A percentile compares a stretch with the other conserved stretches of the same genome.
Conservation (phyloP, 75 land plant genomes). For the Picea glauca region DNA sequence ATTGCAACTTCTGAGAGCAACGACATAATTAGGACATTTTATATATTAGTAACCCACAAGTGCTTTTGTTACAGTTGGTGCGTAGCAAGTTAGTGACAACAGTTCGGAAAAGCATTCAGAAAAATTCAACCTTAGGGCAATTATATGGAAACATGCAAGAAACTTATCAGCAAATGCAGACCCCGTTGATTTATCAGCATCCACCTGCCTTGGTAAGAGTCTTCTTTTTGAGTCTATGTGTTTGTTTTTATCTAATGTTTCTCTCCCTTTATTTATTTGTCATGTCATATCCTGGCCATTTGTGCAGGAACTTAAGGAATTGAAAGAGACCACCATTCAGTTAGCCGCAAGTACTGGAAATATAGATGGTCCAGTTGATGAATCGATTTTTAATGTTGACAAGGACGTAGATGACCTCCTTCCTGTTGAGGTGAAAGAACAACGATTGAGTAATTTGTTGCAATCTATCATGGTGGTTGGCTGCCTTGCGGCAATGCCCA, state of each 20-base stretch:
- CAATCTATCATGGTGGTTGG: conserved; percentile 77
- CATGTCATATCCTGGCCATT: not conserved
- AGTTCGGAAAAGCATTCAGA: conserved; percentile 53
- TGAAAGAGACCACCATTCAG: conserved; percentile 64
- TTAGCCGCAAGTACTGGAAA: conserved; percentile 52
- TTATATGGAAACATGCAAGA: conserved; percentile 85
- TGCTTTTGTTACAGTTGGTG: conserved; percentile 45
- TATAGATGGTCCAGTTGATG: conserved; percentile 62
- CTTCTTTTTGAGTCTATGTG: not conserved
- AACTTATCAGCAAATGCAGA: conserved; percentile 79
- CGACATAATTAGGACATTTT: not conserved
- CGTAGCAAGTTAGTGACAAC: conserved; percentile 61
- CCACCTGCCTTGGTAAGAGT: conserved; percentile 32
- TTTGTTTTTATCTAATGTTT: not conserved
- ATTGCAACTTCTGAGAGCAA: not conserved
- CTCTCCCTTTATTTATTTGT: not conserved
- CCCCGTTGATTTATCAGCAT: conserved; percentile 64
- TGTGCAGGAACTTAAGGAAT: conserved; percentile 60
- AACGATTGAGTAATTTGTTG: conserved; percentile 80
- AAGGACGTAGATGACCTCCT: conserved; percentile 86
- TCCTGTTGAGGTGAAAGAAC: conserved; percentile 91
- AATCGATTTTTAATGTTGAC: conserved; percentile 72
- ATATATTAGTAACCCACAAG: not conserved
- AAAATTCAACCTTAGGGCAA: conserved; percentile 61
- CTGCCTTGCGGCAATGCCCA: conserved; percentile 90